Conservation (phyloP, 139 green algal genomes). For the Nannochloris sp. region DNA sequence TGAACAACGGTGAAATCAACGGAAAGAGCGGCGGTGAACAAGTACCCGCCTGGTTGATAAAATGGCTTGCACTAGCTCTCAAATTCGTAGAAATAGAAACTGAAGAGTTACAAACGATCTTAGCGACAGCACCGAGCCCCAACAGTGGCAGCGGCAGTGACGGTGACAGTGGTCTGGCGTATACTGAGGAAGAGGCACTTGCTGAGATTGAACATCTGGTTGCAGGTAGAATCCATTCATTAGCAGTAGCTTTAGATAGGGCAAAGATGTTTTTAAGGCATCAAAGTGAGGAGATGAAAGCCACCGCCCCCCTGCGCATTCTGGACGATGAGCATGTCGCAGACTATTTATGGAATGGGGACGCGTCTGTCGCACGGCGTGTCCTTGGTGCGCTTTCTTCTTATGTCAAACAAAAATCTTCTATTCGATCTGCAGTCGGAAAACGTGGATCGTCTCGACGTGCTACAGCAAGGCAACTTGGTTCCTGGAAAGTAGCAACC, state of each 20-base stretch:
- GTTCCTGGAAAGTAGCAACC: not conserved
- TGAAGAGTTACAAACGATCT: constrained; percentile 16
- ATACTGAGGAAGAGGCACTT: constrained; percentile 16
- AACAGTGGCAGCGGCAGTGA: too few relatives aligned
- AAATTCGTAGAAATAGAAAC: constrained; percentile 60
- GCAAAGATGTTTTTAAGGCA: constrained; percentile 54
- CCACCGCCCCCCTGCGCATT: constrained; percentile 40
- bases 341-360: constrained; percentile 52
- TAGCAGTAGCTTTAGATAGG: constrained; percentile 78
- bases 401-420: not conserved
- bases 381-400: not conserved
- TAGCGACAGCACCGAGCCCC: constrained; percentile 41
- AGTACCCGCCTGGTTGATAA: constrained; percentile 67
- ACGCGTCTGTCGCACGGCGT: constrained; percentile 37
- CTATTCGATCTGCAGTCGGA: not conserved
- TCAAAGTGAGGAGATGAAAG: constrained; percentile 7
- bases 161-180: not conserved
- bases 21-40: too few relatives aligned
- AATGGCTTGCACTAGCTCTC: constrained; percentile 59
- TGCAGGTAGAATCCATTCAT: constrained; percentile 56
- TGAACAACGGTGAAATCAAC: too few relatives aligned
- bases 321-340: constrained; percentile 46
- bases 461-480: not conserved
- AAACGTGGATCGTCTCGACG: not conserved
- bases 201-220: constrained; percentile 30